Conservation (phyloP, 169 alveolate species). For the Eimeria acervulina region DNA sequence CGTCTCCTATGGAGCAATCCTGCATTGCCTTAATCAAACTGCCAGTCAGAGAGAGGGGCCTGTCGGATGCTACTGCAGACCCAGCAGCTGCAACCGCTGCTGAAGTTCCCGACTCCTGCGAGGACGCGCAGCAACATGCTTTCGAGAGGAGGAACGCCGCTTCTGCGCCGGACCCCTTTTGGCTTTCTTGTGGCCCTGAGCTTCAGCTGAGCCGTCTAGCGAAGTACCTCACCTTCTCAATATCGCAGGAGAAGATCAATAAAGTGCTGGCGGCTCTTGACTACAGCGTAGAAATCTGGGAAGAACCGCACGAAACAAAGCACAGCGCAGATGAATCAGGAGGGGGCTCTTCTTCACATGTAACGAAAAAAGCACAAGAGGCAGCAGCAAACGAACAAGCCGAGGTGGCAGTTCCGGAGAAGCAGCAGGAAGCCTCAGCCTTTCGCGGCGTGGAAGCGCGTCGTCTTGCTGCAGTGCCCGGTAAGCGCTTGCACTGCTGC, state of each 20-base stretch:
- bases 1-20: constrained; percentile 14
- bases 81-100: background rate
- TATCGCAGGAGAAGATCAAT: constrained; percentile 28
- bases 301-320: constrained; percentile 15
- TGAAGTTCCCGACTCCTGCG: constrained; percentile 38
- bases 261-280: constrained; percentile 50
- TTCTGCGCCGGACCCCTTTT: background rate
- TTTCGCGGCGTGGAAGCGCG: constrained; percentile 59
- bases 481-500: constrained; percentile 9
- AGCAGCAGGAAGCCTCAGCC: background rate
- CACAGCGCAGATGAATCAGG: background rate
- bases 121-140: constrained; percentile 19
- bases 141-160: background rate
- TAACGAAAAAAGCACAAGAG: background rate
- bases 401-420: background rate
- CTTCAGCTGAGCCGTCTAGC: constrained; percentile 44
- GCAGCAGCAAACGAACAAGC: background rate
- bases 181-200: constrained; percentile 57
- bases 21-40: constrained; percentile 44
- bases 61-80: background rate
- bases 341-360: background rate
- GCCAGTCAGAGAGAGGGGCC: background rate
- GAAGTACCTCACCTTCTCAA: constrained; percentile 21
- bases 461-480: constrained; percentile 35
- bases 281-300: constrained; percentile 63